Base-by-base conservation (phyloP, 805 yeast species). In the Yamadazyma olivae region DNA sequence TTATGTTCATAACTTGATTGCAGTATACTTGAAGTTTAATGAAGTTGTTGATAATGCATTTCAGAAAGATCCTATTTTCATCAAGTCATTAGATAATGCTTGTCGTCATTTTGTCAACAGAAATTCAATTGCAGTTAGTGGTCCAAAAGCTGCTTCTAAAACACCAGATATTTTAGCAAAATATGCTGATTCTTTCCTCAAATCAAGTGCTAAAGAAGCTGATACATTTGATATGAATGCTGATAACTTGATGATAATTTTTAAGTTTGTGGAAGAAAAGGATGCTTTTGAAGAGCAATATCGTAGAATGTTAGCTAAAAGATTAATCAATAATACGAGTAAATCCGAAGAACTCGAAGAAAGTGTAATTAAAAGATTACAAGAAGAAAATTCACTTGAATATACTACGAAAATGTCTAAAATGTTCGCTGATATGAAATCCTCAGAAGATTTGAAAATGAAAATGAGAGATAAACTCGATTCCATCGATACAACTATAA, bases 201-300 rank as follows among this genome's bases (percentile, higher is more conserved):
- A 81, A 55, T 83, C 82, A 54, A 75, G 79, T n/a, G 73, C 79
- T 31, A 83, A 82, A 54, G 84, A 79, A 40, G 64, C 75, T 0
- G 90, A 83, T 44, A 69, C 75, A 12, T 65, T 75, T n/a, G 91
- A 83, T 53, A 78, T 90, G 81, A 78, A 79, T 35, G 78, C 84
- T 31, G 90, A 84, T 48, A 93, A 90, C 52, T 75, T 93, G 50
- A 86, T 91, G 85, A 76, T 81, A 12, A 71, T 93, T 18, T 87
- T 93, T 70, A 82, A 81, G 53, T 91, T 85, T 56, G 74, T 95
- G 40, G 89, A 86, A 29, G 98, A 93, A 57, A 90, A 89, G 59
- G 98, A 95, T 66, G 86, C 93, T 27, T 95, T 93, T 62, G 98
- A 93, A 64, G 83, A 82, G 43, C 84, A 86, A 66, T 93, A 93